Conservation (phyloP, 768 basidiomycete species). For the Neoboletus magnificus region DNA sequence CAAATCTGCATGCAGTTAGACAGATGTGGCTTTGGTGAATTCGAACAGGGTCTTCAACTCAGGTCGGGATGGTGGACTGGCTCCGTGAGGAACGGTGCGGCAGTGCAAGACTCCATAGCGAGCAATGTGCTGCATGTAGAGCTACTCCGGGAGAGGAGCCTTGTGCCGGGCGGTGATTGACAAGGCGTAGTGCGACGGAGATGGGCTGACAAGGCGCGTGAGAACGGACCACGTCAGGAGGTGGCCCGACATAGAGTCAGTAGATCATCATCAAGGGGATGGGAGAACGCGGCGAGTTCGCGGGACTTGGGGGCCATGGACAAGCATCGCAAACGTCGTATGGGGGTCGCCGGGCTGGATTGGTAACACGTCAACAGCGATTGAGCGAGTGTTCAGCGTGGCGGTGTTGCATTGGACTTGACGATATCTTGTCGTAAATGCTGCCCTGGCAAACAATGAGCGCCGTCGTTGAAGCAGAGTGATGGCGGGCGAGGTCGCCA, state of each 20-base stretch:
- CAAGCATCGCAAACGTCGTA: not conserved
- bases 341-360: not conserved
- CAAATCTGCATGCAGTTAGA: not conserved
- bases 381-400: not conserved
- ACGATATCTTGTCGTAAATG: not conserved
- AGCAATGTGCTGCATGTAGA: too few species aligned
- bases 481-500: not conserved
- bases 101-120: not conserved
- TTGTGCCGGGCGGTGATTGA: not conserved
- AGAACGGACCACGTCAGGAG: not conserved
- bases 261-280: too few species aligned
- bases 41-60: not conserved
- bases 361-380: not conserved
- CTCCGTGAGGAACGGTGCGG: not conserved
- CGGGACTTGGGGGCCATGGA: not conserved
- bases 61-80: not conserved
- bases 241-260: not conserved
- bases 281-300: constrained; percentile 7
- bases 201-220: not conserved
- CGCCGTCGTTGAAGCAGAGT: not conserved
- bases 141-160: not conserved
- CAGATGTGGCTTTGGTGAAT: not conserved
- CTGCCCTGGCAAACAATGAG: not conserved
- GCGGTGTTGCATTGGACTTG: not conserved
- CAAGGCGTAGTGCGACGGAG: constrained; percentile 9